These are phyloP conservation scores for Eucalyptus polyanthemos DNA, from an alignment of 345 rosid species.

Conservation along the genomic window DNA sequence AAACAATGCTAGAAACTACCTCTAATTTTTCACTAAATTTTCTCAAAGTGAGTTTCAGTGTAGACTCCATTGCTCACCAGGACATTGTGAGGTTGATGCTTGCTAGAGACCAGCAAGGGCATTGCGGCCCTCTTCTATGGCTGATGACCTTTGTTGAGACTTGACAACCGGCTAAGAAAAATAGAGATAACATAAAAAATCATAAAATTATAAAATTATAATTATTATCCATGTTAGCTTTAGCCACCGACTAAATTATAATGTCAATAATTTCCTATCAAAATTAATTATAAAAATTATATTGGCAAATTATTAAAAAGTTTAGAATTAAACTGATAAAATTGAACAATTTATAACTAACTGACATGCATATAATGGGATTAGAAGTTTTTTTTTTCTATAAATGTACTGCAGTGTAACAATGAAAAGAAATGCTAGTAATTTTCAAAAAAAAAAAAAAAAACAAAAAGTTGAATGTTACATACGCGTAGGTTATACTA, in stretches of 20 bases:
- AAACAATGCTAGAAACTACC: background rate
- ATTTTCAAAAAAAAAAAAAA: background rate
- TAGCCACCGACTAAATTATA: rapidly evolving
- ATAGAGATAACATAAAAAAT: background rate
- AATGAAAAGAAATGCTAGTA: background rate
- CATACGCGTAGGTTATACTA: background rate
- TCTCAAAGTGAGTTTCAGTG: background rate
- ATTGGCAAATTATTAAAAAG: rapidly evolving
- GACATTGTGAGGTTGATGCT: background rate
- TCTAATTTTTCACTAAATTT: no score
- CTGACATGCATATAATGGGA: rapidly evolving
- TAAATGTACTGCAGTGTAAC: background rate
- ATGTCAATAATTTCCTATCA: no score
- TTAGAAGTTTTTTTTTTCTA: no score
- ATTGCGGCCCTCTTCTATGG: background rate
- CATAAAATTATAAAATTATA: no score
- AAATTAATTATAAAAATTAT: background rate
- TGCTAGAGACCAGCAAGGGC: background rate
- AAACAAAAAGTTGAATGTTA: background rate
- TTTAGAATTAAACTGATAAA: rapidly evolving
- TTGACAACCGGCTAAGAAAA: background rate
- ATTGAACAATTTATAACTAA: no score
- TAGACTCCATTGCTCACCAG: rapidly evolving
- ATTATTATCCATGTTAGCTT: rapidly evolving
- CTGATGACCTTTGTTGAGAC: background rate